Percentiles rank a stretch among this genome's conserved stretches.
Conservation (phyloP, 768 basidiomycete species). For the Mycena albidolilacea region DNA sequence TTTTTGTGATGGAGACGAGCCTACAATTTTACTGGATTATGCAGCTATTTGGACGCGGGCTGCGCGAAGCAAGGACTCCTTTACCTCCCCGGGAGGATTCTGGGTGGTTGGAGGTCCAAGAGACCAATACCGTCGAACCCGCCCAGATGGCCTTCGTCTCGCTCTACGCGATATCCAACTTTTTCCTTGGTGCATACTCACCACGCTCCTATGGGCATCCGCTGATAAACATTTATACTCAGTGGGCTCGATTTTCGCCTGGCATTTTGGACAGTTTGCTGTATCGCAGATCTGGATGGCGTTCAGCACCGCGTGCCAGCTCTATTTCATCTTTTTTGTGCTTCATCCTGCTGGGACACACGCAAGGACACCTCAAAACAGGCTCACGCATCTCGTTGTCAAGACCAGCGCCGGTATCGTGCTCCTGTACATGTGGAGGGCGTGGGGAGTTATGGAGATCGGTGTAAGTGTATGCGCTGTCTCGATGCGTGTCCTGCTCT, state of each 20-base stretch:
- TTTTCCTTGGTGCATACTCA: constrained; percentile 48
- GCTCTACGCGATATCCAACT: constrained; percentile 49
- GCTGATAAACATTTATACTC: background rate
- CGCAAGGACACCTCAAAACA: constrained; percentile 45
- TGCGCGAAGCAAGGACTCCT: background rate
- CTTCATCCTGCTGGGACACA: constrained; percentile 44
- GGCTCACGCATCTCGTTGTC: constrained; percentile 56
- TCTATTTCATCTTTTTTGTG: constrained; percentile 53
- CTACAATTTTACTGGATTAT: constrained; percentile 32
- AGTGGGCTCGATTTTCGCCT: constrained; percentile 52
- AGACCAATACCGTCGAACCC: constrained; percentile 28
- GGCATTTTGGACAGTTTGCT: constrained; percentile 46
- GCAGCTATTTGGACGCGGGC: constrained; percentile 9
- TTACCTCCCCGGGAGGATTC: background rate
- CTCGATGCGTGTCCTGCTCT: background rate
- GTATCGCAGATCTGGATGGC: constrained; percentile 48
- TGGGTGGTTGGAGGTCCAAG: background rate
- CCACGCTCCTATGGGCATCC: too few relatives aligned
- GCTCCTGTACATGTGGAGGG: constrained; percentile 51
- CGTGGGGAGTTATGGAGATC: constrained; percentile 45
- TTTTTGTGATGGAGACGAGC: constrained; percentile 27
- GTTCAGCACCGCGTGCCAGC: constrained; percentile 52
- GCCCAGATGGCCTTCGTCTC: constrained; percentile 49
- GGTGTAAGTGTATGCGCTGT: constrained; percentile 42
- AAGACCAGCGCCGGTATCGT: constrained; percentile 59